Conservation (phyloP, 768 basidiomycete species). For the Strobilomyces dryophilus region DNA sequence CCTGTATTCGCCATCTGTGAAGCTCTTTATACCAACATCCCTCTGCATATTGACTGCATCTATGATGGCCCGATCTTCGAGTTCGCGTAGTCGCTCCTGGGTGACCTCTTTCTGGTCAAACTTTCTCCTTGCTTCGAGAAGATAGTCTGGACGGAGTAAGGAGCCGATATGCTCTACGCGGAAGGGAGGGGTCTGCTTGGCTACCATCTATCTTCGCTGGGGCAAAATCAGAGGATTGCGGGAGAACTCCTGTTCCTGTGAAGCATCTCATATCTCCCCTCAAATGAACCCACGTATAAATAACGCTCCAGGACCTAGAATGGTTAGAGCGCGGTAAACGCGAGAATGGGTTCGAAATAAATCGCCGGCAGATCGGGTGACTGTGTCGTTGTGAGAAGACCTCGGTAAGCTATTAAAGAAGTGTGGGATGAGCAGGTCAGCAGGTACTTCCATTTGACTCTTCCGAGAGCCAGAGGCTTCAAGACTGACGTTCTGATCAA, state of each 20-base stretch:
- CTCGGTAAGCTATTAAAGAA: too few species aligned
- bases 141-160: conserved; percentile 37
- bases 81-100: conserved; percentile 29
- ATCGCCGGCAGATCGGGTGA: too few species aligned
- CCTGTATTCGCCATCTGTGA: conserved; percentile 42
- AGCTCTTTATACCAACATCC: conserved; percentile 37
- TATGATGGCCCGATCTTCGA: conserved; percentile 39
- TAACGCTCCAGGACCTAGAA: neutral
- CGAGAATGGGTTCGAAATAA: too few species aligned
- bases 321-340: too few species aligned
- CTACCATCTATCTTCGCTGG: conserved; percentile 16
- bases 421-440: too few species aligned
- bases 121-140: conserved; percentile 35
- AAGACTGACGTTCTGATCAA: too few species aligned
- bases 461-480: too few species aligned
- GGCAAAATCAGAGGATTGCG: neutral
- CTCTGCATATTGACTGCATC: conserved; percentile 36
- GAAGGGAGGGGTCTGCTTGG: conserved; percentile 36
- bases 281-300: neutral
- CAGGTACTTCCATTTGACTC: too few species aligned
- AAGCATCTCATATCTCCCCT: conserved; percentile 2
- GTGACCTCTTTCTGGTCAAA: conserved; percentile 34
- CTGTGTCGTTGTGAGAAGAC: too few species aligned
- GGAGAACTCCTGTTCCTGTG: too few species aligned
- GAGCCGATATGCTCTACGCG: conserved; percentile 45